phyloP scores from a whole-genome alignment of 257 asterid genomes.

The Anisodus tanguticus region DNA sequence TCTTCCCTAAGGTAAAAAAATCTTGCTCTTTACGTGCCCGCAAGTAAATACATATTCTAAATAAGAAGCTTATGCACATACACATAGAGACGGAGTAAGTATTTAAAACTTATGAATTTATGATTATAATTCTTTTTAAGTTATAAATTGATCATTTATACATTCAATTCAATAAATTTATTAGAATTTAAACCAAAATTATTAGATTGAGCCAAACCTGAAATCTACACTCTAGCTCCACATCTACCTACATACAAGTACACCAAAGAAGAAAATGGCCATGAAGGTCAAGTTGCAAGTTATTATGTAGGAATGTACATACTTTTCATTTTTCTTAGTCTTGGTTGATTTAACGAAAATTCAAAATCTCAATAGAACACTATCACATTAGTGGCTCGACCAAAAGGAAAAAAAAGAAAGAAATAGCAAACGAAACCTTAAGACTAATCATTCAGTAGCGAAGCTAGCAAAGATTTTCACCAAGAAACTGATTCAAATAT shows the following conservation, averaged over 20 bases:
- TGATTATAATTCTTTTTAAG: neutral
- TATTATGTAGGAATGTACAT: neutral
- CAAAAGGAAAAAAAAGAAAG: neutral
- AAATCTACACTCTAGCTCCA: neutral
- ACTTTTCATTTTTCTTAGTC: neutral
- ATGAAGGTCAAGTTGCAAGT: neutral
- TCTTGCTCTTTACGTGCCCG: neutral
- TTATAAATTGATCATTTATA: too few relatives aligned
- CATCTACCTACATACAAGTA: neutral
- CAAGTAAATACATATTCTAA: neutral
- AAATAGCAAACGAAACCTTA: neutral
- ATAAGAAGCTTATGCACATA: neutral
- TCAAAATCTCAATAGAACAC: neutral
- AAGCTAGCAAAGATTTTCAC: too few relatives aligned
- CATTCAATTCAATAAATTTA: neutral
- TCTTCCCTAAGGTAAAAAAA: neutral
- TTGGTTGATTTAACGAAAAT: neutral
- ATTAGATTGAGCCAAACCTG: fast-evolving
- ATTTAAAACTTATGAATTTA: neutral
- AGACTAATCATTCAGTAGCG: neutral
- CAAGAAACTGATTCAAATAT: too few relatives aligned
- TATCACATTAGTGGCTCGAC: neutral
- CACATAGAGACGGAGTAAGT: too few relatives aligned
- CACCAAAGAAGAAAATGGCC: neutral
- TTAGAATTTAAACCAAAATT: neutral